Evolutionary conservation across 345 rosid species (phyloP), one percentile per base, ranked within the genome.

Genomic region (Aquilaria yunnanensis): DNA sequence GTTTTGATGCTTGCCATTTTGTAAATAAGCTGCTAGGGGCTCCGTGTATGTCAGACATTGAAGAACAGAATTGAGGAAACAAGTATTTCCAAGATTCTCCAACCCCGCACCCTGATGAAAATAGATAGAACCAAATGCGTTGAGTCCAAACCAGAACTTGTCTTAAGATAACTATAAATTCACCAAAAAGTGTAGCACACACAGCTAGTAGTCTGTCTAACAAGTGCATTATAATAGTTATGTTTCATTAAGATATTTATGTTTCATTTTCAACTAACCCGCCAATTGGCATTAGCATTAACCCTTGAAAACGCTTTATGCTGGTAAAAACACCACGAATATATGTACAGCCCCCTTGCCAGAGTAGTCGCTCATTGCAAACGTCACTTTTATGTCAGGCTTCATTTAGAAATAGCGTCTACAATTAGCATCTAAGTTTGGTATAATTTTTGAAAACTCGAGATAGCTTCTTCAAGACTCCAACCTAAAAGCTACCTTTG

Each of bases 1-100:
- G 72, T 66, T 85, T 61, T 83, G 85, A 79, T 94, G 96, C 59
- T 75, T 87, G 73, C 90, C 96, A 32, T 85, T 84, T 64, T 85
- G 91, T 71, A 94, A 80, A 65, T 83, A 82, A 62, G 96, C 97
- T 77, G 86, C 99, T 46, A 94, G 78, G 4, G 99, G 99, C 78
- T 86, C 97, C 0, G 97, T 94, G 72, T 90, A 89, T 23, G 99
- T 94, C 69, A 94, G 79, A 73, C 99, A 94, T 64, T 94, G 97
- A 73, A 94, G 67, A 6, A 94, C 99, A 4, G 97, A 94, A 67
- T 90, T 94, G 14, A 94, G 93, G 73, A 88, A 94, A 77, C 99
- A 94, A 66, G 99, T 94, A 68, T 94, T 94, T 71, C 99, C 99
- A 41, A 94, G 88, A 80, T 94, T 94, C 73, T 77, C 77, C 73